These are phyloP conservation scores for Nannizziopsis arthrosporioides DNA, from an alignment of 2,329 filamentous ascomycete species.

Conservation along the genomic window DNA sequence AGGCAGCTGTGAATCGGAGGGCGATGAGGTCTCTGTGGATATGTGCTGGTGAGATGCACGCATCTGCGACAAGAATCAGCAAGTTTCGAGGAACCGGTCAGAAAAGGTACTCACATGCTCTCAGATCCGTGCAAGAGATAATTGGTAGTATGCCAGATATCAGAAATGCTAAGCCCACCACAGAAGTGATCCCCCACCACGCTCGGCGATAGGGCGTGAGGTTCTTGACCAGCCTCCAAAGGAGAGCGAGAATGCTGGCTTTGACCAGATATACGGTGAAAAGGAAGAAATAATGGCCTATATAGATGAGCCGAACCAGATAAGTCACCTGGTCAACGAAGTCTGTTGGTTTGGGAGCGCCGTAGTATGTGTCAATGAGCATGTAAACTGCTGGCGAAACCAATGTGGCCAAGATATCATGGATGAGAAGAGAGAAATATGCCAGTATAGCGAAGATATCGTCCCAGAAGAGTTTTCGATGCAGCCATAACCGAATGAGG, in stretches of 20 bases:
- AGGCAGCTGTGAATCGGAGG: constrained; percentile 9
- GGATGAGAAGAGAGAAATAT: constrained; percentile 8
- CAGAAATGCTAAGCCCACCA: background rate
- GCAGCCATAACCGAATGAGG: constrained; percentile 12
- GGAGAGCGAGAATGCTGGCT: constrained; percentile 11
- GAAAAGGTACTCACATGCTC: constrained; percentile 7
- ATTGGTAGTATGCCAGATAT: constrained; percentile 5
- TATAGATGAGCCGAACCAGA: constrained; percentile 9
- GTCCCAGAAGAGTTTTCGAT: constrained; percentile 13
- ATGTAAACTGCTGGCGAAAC: constrained; percentile 9
- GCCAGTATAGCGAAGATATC: constrained; percentile 10
- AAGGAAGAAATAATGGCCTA: constrained; percentile 7
- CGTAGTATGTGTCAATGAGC: constrained; percentile 6
- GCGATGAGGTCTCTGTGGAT: constrained; percentile 10
- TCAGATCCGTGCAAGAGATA: constrained; percentile 8
- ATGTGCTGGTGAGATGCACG: constrained; percentile 1
- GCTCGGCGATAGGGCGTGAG: constrained; percentile 6
- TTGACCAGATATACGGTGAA: constrained; percentile 11
- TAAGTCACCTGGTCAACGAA: constrained; percentile 8
- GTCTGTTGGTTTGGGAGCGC: constrained; percentile 3
- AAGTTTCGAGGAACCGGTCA: background rate
- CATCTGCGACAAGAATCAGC: background rate
- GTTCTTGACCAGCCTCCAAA: constrained; percentile 11
- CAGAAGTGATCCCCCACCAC: constrained; percentile 10
- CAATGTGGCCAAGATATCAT: constrained; percentile 8